Conservation (phyloP, 345 rosid species). For the Punica granatum region DNA sequence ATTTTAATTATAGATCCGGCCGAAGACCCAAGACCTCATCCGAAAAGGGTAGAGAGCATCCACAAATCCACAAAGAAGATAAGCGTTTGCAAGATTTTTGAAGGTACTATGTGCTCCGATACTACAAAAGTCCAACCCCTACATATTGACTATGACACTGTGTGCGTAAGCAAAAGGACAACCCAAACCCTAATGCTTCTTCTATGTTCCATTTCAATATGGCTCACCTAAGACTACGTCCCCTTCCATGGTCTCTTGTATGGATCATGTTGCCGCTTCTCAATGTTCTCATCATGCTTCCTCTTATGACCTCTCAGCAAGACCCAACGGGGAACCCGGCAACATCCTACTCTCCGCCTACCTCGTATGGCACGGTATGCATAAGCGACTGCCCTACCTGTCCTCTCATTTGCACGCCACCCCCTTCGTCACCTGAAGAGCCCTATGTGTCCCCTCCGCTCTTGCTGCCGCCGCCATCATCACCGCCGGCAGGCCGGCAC, state of each 20-base stretch:
- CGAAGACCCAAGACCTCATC: not conserved
- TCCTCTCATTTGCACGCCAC: slow-evolving; percentile 31
- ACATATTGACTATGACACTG: not conserved
- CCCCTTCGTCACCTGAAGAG: slow-evolving; percentile 1
- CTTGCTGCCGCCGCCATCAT: slow-evolving; percentile 15
- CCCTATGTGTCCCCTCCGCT: slow-evolving; percentile 6
- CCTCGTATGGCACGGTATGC: slow-evolving; percentile 18
- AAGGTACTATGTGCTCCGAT: not conserved
- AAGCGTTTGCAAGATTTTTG: not conserved
- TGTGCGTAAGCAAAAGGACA: not conserved
- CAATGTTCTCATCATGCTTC: not conserved
- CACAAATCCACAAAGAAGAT: not conserved
- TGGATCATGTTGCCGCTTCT: not conserved
- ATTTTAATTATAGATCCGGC: too few species aligned
- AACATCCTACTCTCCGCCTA: not conserved
- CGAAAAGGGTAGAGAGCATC: not conserved
- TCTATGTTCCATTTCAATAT: not conserved
- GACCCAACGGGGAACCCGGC: slow-evolving; percentile 4
- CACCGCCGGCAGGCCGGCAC: slow-evolving; percentile 15
- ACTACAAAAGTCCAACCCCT: not conserved
- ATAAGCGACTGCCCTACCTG: slow-evolving; percentile 34
- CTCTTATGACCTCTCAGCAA: not conserved
- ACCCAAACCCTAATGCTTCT: not conserved
- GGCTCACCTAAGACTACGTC: not conserved
- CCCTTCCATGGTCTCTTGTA: not conserved